These are phyloP conservation scores for Fusarium devonianum DNA, from an alignment of 2,329 filamentous ascomycete species.

Conservation along the genomic window DNA sequence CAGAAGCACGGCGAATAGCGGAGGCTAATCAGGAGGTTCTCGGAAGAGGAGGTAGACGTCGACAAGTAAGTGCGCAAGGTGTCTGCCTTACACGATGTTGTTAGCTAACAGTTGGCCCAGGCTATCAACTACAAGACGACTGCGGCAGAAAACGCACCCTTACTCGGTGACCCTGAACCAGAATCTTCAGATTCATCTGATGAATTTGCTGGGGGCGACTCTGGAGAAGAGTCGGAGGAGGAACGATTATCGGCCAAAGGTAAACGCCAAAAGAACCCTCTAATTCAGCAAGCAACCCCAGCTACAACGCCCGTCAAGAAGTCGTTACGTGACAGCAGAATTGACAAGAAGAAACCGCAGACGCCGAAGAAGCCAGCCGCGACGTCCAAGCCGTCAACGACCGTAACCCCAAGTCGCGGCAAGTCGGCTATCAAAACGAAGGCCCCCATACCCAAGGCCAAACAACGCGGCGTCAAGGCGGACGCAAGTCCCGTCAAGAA, in stretches of 20 bases:
- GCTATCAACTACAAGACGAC: constrained; percentile 48
- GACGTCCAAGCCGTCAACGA: constrained; percentile 21
- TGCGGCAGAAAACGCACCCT: constrained; percentile 19
- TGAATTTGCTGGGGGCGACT: constrained; percentile 45
- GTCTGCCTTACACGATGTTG: not conserved
- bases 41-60: constrained; percentile 82
- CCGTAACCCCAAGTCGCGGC: constrained; percentile 28
- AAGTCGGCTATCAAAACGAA: constrained; percentile 25
- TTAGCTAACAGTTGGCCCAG: constrained; percentile 37
- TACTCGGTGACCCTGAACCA: constrained; percentile 39
- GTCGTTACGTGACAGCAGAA: constrained; percentile 34
- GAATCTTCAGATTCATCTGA: constrained; percentile 47
- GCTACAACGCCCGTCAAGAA: constrained; percentile 40
- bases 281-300: constrained; percentile 34
- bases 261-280: constrained; percentile 45
- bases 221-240: constrained; percentile 42
- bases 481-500: constrained; percentile 45
- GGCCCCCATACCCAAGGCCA: constrained; percentile 17
- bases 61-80: constrained; percentile 47
- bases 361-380: constrained; percentile 40
- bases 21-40: constrained; percentile 75
- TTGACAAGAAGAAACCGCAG: constrained; percentile 47
- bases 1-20: constrained; percentile 75
- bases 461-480: constrained; percentile 5
- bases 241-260: constrained; percentile 42